Percentiles rank a stretch among this genome's conserved stretches.
Conservation (phyloP, 2,329 filamentous ascomycete species). For the Beauveria australis region DNA sequence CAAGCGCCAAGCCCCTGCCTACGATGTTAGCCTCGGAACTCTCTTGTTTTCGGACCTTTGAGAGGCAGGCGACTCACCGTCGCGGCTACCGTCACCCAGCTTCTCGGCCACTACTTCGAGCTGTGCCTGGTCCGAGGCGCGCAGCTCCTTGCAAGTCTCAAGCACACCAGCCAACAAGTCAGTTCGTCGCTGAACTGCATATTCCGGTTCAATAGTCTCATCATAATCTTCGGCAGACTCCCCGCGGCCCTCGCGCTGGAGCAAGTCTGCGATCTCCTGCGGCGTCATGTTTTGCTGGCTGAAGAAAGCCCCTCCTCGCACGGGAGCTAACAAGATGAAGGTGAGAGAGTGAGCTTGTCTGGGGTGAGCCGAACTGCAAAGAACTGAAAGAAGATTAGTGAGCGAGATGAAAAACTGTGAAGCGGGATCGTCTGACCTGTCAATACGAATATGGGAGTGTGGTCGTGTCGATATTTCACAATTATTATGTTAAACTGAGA, state of each 20-base stretch:
- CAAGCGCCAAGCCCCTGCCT: constrained; percentile 44
- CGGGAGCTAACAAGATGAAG: not conserved
- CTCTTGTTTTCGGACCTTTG: not conserved
- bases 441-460: no score
- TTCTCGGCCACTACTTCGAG: constrained; percentile 42
- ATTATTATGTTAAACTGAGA: not conserved
- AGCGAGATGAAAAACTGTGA: not conserved
- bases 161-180: constrained; percentile 31
- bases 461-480: not conserved
- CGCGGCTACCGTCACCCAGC: constrained; percentile 46
- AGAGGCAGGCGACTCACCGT: constrained; percentile 33
- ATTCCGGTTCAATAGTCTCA: constrained; percentile 19
- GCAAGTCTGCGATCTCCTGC: constrained; percentile 29
- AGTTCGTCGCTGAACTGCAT: constrained; percentile 18
- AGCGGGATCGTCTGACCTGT: not conserved
- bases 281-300: constrained; percentile 22
- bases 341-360: not conserved
- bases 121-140: constrained; percentile 30
- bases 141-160: constrained; percentile 30
- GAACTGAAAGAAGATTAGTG: not conserved
- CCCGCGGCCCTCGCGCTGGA: constrained; percentile 25
- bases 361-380: not conserved
- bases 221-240: constrained; percentile 20
- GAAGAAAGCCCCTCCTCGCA: not conserved
- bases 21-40: constrained; percentile 12